Evolutionary conservation across 352 stramenopile genomes (phyloP).

Genomic region (Peronospora destructor): DNA sequence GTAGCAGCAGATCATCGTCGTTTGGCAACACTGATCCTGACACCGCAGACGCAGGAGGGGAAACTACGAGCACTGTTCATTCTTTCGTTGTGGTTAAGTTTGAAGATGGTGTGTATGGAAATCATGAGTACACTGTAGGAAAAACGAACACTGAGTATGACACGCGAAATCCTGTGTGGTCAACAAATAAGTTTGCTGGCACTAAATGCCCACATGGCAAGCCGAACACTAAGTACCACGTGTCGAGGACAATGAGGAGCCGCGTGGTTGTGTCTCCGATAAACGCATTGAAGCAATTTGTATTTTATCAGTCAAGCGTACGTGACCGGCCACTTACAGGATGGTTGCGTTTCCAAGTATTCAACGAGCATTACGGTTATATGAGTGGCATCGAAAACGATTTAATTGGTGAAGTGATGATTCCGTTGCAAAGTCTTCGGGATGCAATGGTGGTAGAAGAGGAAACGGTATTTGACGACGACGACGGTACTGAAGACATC

Average conservation of each 20-base stretch:
- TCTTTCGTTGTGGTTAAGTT: constrained; percentile 73
- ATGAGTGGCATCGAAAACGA: constrained; percentile 72
- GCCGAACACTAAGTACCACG: constrained; percentile 51
- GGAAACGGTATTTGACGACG: constrained; percentile 38
- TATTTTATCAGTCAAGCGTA: constrained; percentile 56
- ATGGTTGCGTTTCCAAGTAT: constrained; percentile 72
- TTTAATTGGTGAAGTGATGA: constrained; percentile 62
- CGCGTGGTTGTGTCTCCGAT: constrained; percentile 54
- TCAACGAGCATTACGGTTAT: constrained; percentile 69
- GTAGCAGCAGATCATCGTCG: constrained; percentile 16
- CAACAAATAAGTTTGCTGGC: constrained; percentile 47
- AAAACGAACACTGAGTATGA: constrained; percentile 87
- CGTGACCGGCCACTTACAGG: constrained; percentile 35
- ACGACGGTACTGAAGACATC: constrained; percentile 19
- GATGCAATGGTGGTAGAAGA: constrained; percentile 59
- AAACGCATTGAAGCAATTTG: constrained; percentile 70
- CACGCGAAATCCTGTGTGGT: constrained; percentile 56
- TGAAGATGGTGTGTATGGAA: constrained; percentile 41
- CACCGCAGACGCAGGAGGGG: constrained; percentile 11
- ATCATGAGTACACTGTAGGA: constrained; percentile 55
- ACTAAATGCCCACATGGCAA: constrained; percentile 63
- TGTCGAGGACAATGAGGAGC: constrained; percentile 47
- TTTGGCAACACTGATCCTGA: constrained; percentile 26
- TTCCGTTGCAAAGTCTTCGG: constrained; percentile 62
- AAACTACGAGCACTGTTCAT: constrained; percentile 30